A percentile compares a stretch with the other conserved stretches of the same genome.
phyloP scores from a whole-genome alignment of 768 basidiomycete species.

The Trichaptum fuscoviolaceum region DNA sequence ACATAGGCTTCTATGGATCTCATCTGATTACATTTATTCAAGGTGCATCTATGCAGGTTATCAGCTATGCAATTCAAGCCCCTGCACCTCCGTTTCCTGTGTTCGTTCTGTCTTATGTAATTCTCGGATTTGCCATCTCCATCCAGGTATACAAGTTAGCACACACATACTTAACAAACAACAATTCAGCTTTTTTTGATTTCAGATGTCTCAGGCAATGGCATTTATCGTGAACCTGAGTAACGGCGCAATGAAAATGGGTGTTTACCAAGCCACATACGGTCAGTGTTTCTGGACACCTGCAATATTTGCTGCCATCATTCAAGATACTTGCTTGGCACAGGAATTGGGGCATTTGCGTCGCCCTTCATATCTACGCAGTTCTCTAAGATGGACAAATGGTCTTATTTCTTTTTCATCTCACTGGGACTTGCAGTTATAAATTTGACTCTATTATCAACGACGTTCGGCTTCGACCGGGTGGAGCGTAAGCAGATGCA shows the following conservation, averaged over 20 bases:
- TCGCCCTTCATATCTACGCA: slow-evolving; percentile 2
- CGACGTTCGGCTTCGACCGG: background rate
- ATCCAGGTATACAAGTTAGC: slow-evolving; percentile 37
- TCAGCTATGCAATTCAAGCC: slow-evolving; percentile 32
- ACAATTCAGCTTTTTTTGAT: background rate
- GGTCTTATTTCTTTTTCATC: background rate
- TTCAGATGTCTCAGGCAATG: slow-evolving; percentile 44
- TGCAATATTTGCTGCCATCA: background rate
- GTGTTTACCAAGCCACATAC: slow-evolving; percentile 34
- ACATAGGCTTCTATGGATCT: background rate
- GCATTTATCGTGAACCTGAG: slow-evolving; percentile 38
- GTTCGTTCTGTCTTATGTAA: slow-evolving; percentile 34
- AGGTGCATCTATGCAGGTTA: slow-evolving; percentile 18
- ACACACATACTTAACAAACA: background rate
- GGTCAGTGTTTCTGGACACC: slow-evolving; percentile 5
- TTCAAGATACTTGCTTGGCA: background rate
- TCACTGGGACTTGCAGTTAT: background rate
- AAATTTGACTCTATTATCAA: background rate
- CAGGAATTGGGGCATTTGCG: background rate
- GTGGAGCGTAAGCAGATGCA: background rate
- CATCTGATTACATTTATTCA: background rate
- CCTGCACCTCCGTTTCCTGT: slow-evolving; percentile 41
- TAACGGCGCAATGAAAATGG: slow-evolving; percentile 36
- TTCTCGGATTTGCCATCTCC: slow-evolving; percentile 42
- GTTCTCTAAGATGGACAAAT: background rate